Evolutionary conservation across 148 eudicot genomes (phyloP).

Genomic region (Camellia japonica): DNA sequence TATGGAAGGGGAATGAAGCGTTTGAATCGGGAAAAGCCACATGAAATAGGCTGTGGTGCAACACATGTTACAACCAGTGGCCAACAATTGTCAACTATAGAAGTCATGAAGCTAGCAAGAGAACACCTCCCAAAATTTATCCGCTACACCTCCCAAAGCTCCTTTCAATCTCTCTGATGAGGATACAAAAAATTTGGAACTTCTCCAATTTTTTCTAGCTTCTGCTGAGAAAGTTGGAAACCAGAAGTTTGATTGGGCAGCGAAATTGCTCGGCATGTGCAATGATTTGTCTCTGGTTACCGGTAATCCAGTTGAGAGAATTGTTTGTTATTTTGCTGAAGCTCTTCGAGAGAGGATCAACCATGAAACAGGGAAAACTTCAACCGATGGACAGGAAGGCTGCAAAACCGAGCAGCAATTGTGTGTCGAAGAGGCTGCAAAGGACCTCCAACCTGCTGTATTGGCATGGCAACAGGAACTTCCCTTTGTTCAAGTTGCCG

Average conservation of each 20-base stretch:
- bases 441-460: constrained; percentile 1
- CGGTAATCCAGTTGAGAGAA: constrained; percentile 23
- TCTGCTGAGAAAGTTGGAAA: constrained; percentile 33
- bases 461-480: constrained; percentile 9
- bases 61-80: not conserved
- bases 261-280: constrained; percentile 18
- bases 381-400: too few relatives aligned
- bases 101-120: constrained; percentile 29
- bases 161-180: constrained; percentile 17
- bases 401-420: not conserved
- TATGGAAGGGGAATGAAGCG: too few relatives aligned
- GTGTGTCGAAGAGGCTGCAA: constrained; percentile 10
- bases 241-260: constrained; percentile 24
- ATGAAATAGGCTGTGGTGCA: too few relatives aligned
- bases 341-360: constrained; percentile 28
- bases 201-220: constrained; percentile 26
- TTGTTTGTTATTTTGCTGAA: constrained; percentile 23
- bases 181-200: constrained; percentile 23
- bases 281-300: constrained; percentile 2
- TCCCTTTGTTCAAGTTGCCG: constrained; percentile 16
- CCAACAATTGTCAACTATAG: constrained; percentile 20
- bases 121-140: constrained; percentile 16
- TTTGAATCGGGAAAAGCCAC: not conserved
- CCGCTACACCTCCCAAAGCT: not conserved
- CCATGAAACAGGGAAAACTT: constrained; percentile 16